Evolutionary conservation across 2,329 filamentous ascomycete genomes (phyloP).

Genomic region (Scolecobasidium constrictum): DNA sequence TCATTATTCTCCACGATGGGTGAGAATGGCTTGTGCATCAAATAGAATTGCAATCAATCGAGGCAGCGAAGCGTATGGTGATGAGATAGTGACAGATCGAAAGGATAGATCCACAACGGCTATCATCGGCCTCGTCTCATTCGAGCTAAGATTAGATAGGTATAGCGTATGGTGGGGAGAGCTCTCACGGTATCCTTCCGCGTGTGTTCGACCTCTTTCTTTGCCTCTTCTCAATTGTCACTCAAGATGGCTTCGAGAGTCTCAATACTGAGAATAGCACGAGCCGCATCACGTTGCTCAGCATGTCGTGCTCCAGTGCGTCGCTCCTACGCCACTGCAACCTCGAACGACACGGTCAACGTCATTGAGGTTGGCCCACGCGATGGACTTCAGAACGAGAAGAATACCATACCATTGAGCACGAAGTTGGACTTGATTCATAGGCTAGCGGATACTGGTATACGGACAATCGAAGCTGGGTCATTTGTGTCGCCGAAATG

Average conservation of each 20-base stretch:
- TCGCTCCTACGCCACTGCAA: not conserved
- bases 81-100: too few species aligned
- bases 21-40: too few species aligned
- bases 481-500: constrained; percentile 78
- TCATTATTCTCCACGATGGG: too few species aligned
- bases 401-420: constrained; percentile 54
- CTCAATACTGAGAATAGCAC: not conserved
- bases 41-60: too few species aligned
- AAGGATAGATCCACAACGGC: too few species aligned
- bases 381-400: constrained; percentile 83
- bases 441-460: constrained; percentile 54
- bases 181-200: too few species aligned
- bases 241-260: not conserved
- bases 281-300: not conserved
- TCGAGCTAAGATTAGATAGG: too few species aligned
- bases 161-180: too few species aligned
- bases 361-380: constrained; percentile 78
- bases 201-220: too few species aligned
- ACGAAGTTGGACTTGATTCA: constrained; percentile 71
- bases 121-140: too few species aligned
- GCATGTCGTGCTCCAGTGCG: not conserved
- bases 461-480: constrained; percentile 67
- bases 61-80: too few species aligned
- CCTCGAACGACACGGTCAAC: constrained; percentile 25
- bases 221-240: too few species aligned